A percentile compares a stretch with the other conserved stretches of the same genome.
Evolutionary conservation across 495 filamentous ascomycete species (phyloP).

Genomic region (Penicillium taxi): DNA sequence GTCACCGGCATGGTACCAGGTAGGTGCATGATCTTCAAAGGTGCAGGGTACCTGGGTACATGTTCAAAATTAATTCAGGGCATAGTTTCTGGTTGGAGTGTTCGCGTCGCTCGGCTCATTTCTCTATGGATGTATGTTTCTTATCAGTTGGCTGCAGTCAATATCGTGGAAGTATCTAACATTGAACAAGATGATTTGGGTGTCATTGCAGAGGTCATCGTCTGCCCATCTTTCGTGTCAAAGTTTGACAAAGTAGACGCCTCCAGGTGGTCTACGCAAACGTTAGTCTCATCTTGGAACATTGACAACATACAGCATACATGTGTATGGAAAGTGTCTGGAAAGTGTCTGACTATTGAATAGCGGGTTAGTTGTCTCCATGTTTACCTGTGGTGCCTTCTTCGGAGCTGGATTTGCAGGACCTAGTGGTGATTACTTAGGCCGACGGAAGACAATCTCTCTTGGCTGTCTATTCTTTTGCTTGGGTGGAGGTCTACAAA

Average conservation of each 20-base stretch:
- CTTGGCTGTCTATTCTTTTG: conserved; percentile 37
- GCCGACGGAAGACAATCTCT: conserved; percentile 37
- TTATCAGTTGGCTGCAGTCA: no score
- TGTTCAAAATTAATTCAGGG: no score
- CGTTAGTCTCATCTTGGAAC: conserved; percentile 22
- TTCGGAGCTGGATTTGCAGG: conserved; percentile 33
- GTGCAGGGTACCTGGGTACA: no score
- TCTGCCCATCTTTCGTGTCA: conserved; percentile 38
- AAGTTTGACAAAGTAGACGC: no score
- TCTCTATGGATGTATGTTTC: conserved; percentile 45
- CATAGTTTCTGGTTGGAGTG: conserved; percentile 52
- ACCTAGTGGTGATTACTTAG: conserved; percentile 31
- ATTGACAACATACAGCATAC: neutral
- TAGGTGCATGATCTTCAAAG: conserved; percentile 9
- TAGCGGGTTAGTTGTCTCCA: conserved; percentile 58
- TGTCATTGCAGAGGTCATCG: conserved; percentile 55
- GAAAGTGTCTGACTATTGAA: neutral
- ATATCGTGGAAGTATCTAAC: conserved; percentile 4
- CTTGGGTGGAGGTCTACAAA: conserved; percentile 37
- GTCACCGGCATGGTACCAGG: conserved; percentile 50
- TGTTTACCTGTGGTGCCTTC: conserved; percentile 52
- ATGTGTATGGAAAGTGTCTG: no score
- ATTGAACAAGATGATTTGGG: conserved; percentile 39
- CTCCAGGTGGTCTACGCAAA: conserved; percentile 45
- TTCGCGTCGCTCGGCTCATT: conserved; percentile 57